These are phyloP conservation scores for Puccinia horiana DNA, from an alignment of 1,284 basidiomycete species.

Conservation along the genomic window DNA sequence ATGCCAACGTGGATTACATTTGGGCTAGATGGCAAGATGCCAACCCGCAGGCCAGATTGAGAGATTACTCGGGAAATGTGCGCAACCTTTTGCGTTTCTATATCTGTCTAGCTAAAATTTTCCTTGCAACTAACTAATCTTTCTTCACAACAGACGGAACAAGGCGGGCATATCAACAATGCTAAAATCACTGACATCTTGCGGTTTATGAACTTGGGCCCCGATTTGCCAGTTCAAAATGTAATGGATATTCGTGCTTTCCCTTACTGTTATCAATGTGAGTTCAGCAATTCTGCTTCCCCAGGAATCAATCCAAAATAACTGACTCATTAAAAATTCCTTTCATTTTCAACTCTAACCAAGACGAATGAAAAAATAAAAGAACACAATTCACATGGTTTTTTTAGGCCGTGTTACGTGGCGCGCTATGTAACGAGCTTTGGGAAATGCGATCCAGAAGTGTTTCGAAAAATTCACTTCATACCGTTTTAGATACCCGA, in stretches of 20 bases:
- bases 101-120: no score
- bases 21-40: slow-evolving; percentile 46
- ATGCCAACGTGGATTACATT: slow-evolving; percentile 30
- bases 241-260: slow-evolving; percentile 29
- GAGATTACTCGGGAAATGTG: slow-evolving; percentile 33
- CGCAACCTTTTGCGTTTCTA: background rate
- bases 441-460: no score
- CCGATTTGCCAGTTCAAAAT: slow-evolving; percentile 23
- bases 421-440: no score
- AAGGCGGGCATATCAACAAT: slow-evolving; percentile 22
- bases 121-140: background rate
- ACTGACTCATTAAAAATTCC: background rate
- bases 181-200: slow-evolving; percentile 39
- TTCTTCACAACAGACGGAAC: slow-evolving; percentile 15
- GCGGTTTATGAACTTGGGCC: slow-evolving; percentile 13
- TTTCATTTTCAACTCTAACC: background rate
- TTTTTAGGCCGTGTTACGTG: no score
- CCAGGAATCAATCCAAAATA: background rate
- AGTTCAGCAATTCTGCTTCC: background rate
- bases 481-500: no score
- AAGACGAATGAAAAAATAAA: slow-evolving; percentile 1
- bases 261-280: slow-evolving; percentile 44
- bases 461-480: no score
- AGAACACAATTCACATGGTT: no score
- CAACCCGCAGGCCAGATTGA: background rate